phyloP scores from a whole-genome alignment of 768 basidiomycete genomes.

The Plicaturopsis crispa region DNA sequence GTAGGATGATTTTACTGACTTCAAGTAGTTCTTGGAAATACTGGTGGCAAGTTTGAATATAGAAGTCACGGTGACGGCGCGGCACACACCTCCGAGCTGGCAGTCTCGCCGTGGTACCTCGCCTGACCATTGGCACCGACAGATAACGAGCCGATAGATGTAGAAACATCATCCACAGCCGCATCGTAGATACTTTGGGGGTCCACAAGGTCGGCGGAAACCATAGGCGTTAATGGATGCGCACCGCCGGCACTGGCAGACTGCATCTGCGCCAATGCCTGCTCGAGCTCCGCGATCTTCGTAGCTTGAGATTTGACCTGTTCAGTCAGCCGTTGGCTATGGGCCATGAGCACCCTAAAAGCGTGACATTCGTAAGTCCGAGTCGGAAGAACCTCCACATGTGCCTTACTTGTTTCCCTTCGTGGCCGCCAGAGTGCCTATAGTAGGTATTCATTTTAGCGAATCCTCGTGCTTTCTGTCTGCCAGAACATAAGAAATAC shows the following conservation, averaged over 20 bases:
- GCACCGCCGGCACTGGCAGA: constrained; percentile 10
- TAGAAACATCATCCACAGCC: constrained; percentile 22
- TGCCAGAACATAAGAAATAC: constrained; percentile 16
- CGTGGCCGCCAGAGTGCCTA: constrained; percentile 42
- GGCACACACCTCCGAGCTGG: constrained; percentile 40
- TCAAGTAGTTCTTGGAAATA: constrained; percentile 31
- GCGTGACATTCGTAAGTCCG: constrained; percentile 1
- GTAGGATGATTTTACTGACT: constrained; percentile 16
- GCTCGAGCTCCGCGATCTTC: constrained; percentile 39
- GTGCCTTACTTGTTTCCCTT: constrained; percentile 47
- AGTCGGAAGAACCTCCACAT: constrained; percentile 1
- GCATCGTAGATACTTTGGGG: constrained; percentile 14
- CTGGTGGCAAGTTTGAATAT: constrained; percentile 11
- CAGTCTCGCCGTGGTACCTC: constrained; percentile 42
- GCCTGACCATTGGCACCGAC: constrained; percentile 41
- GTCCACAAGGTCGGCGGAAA: constrained; percentile 8
- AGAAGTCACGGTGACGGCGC: not conserved
- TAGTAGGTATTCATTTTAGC: constrained; percentile 4
- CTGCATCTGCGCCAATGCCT: constrained; percentile 25
- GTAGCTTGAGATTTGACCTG: constrained; percentile 35
- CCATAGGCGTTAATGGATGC: constrained; percentile 12
- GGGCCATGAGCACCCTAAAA: constrained; percentile 41
- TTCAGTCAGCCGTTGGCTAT: constrained; percentile 37
- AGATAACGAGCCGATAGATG: constrained; percentile 39
- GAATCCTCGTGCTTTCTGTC: not conserved